Conservation (phyloP, 176 grass and related monocot species). For the Elymus sibiricus region DNA sequence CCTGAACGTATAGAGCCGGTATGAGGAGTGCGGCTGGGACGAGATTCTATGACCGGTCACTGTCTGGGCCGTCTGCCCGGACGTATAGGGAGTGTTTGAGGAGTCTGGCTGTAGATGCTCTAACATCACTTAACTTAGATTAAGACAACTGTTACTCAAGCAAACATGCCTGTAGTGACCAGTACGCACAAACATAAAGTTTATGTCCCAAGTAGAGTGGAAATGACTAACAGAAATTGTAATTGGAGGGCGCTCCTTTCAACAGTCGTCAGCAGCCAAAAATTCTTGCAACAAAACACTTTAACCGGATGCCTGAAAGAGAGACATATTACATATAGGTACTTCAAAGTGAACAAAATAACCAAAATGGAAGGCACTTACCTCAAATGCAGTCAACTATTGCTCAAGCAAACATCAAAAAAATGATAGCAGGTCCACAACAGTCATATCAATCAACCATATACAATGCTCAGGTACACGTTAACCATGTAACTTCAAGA, state of each 20-base stretch:
- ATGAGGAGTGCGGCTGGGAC: no score
- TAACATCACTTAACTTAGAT: neutral
- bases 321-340: neutral
- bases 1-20: no score
- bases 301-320: neutral
- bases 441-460: conserved; percentile 5
- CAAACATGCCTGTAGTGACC: neutral
- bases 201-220: neutral
- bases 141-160: neutral
- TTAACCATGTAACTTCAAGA: neutral
- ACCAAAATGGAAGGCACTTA: neutral
- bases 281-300: neutral
- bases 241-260: neutral
- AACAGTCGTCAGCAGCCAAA: neutral
- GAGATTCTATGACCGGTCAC: no score
- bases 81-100: no score
- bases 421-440: neutral
- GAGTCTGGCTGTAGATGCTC: no score
- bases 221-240: neutral
- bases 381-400: conserved; percentile 5
- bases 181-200: neutral
- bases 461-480: neutral
- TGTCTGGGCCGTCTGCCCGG: no score
- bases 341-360: neutral
- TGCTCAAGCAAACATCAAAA: conserved; percentile 16